Conservation (phyloP, 495 filamentous ascomycete species). For the Xylaria nigripes region DNA sequence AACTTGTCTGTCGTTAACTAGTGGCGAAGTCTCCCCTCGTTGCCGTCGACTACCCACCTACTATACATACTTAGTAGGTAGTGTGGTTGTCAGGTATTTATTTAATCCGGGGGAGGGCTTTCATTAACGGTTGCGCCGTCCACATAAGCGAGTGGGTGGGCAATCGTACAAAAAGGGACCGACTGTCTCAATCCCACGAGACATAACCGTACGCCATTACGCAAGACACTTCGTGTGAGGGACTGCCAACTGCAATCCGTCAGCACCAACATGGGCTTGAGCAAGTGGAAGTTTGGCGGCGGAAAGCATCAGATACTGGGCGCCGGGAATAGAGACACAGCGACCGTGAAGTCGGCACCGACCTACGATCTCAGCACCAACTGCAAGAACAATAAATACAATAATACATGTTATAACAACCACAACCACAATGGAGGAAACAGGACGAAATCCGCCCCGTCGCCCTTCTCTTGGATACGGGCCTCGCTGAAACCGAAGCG, state of each 20-base stretch:
- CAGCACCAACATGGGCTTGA: neutral
- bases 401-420: neutral
- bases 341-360: neutral
- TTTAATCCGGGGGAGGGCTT: too few species aligned
- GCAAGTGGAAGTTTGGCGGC: conserved; percentile 3
- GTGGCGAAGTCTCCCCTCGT: neutral
- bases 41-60: neutral
- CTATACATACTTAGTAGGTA: too few species aligned
- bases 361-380: neutral
- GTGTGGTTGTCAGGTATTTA: too few species aligned
- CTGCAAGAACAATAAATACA: neutral
- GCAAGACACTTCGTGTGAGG: too few species aligned
- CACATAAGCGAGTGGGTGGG: neutral
- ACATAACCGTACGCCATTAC: too few species aligned
- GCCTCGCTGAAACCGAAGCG: conserved; percentile 1
- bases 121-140: neutral
- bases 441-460: neutral
- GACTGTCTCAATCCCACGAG: neutral
- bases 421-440: neutral
- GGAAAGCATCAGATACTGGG: neutral
- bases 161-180: neutral
- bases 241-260: neutral
- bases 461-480: conserved; percentile 7
- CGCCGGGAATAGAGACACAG: conserved; percentile 1
- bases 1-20: neutral